Percentiles rank a stretch among this genome's conserved stretches.
These are phyloP conservation scores for Euphorbia pulcherrima DNA, from an alignment of 345 rosid species.

Conservation along the genomic window DNA sequence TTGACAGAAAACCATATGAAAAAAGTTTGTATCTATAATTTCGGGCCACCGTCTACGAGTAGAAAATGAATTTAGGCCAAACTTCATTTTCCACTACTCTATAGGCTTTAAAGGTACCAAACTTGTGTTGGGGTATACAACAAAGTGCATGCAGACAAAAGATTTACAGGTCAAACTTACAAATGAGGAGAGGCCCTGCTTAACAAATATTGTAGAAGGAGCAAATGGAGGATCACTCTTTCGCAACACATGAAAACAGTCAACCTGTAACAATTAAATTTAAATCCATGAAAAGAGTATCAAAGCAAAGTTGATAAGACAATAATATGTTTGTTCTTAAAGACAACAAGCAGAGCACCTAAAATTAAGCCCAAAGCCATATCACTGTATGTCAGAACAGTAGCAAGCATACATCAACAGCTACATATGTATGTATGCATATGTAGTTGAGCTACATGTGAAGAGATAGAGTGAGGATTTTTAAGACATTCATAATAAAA, in stretches of 20 bases:
- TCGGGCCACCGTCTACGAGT: not conserved
- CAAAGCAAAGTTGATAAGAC: not conserved
- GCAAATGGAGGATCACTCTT: constrained; percentile 94
- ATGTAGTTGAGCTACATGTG: not conserved
- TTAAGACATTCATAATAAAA: not conserved
- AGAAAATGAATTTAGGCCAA: not conserved
- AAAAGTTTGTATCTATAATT: not conserved
- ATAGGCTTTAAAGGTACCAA: not conserved
- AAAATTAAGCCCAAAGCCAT: not conserved
- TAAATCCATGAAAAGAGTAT: constrained; percentile 1
- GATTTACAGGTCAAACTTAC: constrained; percentile 42
- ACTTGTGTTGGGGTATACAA: not conserved
- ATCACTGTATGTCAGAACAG: not conserved
- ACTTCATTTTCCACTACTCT: not conserved
- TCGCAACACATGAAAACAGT: constrained; percentile 95
- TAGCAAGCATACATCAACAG: not conserved
- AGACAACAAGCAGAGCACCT: not conserved
- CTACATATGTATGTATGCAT: not conserved
- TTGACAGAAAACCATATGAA: too few relatives aligned
- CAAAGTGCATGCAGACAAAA: constrained; percentile 2
- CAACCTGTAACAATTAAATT: constrained; percentile 57
- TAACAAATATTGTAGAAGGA: constrained; percentile 69
- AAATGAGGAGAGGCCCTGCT: constrained; percentile 90
- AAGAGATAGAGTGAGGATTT: not conserved
- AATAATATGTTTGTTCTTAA: not conserved